A percentile compares a stretch with the other conserved stretches of the same genome.
Conservation (phyloP, 495 filamentous ascomycete species). For the Wilcoxina mikolae region DNA sequence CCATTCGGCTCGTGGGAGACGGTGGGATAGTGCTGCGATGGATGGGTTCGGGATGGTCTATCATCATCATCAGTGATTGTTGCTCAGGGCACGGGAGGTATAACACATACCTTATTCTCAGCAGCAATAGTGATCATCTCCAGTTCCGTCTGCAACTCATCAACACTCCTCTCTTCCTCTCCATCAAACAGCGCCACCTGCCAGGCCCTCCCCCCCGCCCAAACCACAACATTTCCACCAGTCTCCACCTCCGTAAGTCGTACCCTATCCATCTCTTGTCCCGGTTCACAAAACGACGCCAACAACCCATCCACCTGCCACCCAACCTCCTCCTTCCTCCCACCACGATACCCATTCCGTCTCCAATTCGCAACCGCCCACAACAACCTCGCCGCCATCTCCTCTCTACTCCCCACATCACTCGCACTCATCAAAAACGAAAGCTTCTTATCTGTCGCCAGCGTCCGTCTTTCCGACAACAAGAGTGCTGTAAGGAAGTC, state of each 20-base stretch:
- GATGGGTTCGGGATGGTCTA: neutral
- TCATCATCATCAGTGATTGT: neutral
- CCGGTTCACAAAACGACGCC: neutral
- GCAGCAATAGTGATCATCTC: neutral
- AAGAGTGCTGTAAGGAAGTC: neutral
- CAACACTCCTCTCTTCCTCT: slow-evolving; percentile 1
- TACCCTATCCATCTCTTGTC: neutral
- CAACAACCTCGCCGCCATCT: neutral
- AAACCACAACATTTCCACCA: slow-evolving; percentile 4
- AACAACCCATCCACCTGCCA: neutral
- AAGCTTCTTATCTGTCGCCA: neutral
- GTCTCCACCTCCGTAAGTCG: neutral
- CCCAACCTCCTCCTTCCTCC: neutral
- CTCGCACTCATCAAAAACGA: neutral
- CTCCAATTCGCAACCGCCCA: neutral
- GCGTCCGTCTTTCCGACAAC: neutral
- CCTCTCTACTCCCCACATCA: neutral
- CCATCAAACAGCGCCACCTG: slow-evolving; percentile 4
- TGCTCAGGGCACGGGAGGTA: neutral
- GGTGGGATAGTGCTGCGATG: slow-evolving; percentile 17
- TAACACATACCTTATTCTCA: neutral
- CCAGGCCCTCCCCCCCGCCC: slow-evolving; percentile 11
- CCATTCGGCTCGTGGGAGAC: slow-evolving; percentile 10
- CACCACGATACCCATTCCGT: neutral
- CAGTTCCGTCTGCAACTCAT: slow-evolving; percentile 8